phyloP scores from a whole-genome alignment of 2,329 filamentous ascomycete genomes.

The Neophaeococcomyces mojaviensis region DNA sequence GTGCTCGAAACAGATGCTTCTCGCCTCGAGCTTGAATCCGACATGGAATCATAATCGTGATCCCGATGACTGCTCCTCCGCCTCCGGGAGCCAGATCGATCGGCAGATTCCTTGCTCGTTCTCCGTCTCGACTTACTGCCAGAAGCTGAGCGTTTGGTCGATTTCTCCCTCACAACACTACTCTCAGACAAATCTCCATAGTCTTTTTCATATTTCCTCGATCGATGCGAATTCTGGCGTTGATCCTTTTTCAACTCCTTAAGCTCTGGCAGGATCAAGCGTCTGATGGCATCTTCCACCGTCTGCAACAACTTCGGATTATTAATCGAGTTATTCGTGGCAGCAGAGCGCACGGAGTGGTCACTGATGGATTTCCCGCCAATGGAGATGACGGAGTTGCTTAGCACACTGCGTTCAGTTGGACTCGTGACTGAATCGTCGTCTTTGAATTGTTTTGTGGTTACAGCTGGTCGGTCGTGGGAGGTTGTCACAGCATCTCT shows the following conservation, averaged over 20 bases:
- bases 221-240: conserved; percentile 57
- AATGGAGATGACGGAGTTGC: conserved; percentile 46
- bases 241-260: conserved; percentile 87
- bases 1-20: conserved; percentile 40
- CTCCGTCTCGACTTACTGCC: conserved; percentile 47
- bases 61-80: conserved; percentile 47
- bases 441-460: conserved; percentile 46
- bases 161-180: conserved; percentile 47
- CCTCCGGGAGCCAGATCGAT: conserved; percentile 46
- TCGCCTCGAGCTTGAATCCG: conserved; percentile 38
- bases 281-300: conserved; percentile 85
- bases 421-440: conserved; percentile 42
- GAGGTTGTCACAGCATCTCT: conserved; percentile 37
- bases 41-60: conserved; percentile 42
- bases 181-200: conserved; percentile 54
- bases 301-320: conserved; percentile 86
- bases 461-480: conserved; percentile 37
- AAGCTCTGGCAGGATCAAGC: conserved; percentile 83
- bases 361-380: conserved; percentile 47
- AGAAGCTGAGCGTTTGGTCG: conserved; percentile 45
- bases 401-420: conserved; percentile 55
- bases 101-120: conserved; percentile 49
- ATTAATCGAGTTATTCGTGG: conserved; percentile 69
- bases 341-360: conserved; percentile 53
- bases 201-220: conserved; percentile 56